A percentile compares a stretch with the other conserved stretches of the same genome.
Conservation (phyloP, 345 rosid species). For the Gossypioides kirkii region DNA sequence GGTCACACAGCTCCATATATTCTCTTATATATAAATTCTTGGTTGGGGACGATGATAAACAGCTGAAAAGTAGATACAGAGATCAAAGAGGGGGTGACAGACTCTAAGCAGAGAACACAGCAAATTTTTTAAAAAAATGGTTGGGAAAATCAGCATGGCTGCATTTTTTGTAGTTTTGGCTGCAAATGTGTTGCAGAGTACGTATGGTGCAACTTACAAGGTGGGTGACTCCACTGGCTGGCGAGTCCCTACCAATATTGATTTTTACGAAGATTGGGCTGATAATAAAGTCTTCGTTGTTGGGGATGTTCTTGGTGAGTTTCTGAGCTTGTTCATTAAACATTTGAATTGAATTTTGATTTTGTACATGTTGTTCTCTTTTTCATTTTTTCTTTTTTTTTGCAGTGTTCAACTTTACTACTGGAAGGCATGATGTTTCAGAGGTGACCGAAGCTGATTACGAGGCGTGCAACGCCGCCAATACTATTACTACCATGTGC, state of each 20-base stretch:
- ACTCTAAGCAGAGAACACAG: neutral
- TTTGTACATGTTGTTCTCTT: neutral
- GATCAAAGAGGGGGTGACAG: neutral
- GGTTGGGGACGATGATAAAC: neutral
- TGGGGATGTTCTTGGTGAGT: slow-evolving; percentile 38
- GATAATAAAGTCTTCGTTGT: slow-evolving; percentile 22
- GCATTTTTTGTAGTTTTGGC: neutral
- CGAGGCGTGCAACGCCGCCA: slow-evolving; percentile 23
- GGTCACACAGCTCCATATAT: neutral
- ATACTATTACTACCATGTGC: neutral
- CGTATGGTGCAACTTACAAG: slow-evolving; percentile 13
- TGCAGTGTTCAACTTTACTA: slow-evolving; percentile 29
- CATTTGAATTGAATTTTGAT: neutral
- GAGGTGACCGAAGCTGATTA: slow-evolving; percentile 26
- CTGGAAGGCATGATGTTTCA: slow-evolving; percentile 33
- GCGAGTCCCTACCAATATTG: slow-evolving; percentile 15
- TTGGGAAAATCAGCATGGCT: neutral
- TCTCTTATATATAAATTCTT: neutral
- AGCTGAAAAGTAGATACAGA: neutral
- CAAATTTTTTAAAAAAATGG: neutral
- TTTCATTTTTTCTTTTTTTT: neutral
- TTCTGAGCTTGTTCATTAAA: neutral
- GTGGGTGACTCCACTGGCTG: slow-evolving; percentile 42
- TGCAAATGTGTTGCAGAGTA: neutral
- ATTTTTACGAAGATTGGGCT: slow-evolving; percentile 33